Evolutionary conservation across 1,139 yeast genomes (phyloP), one percentile per base, ranked within the genome.

Genomic region (Scheffersomyces lignicola): DNA sequence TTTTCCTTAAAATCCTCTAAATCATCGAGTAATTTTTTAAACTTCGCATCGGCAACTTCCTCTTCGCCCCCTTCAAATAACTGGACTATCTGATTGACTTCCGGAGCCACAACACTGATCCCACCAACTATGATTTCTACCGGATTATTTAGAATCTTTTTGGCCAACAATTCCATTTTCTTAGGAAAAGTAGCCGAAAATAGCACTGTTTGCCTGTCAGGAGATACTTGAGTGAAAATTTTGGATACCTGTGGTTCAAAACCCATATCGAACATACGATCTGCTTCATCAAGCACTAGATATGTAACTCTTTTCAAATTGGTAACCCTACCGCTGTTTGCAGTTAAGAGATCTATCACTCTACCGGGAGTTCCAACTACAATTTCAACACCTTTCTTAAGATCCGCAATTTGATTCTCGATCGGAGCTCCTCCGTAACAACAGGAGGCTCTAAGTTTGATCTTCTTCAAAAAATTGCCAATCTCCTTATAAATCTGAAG

Each of bases 331-430:
- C 97, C 97, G 29, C 78, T 68, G 54, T 92, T 92, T 1, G 95
- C 85, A 1, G 95, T 82, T 18, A 94, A 62, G 29, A 94, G 62
- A 60, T 94, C 99, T 39, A 94, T 92, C 48, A 92, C 76, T 44
- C 99, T 66, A 0, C 99, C 99, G 0, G 99, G 98, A 0, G 99
- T 94, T 3, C 96, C 95, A 10, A 94, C 90, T 2, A 92, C 68
- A 7, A 94, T 73, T 43, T 90, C 90, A 7, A 82, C 80, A 1
- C 95, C 95, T 38, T 79, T 76, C 47, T 86, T 87, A 42, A 90
- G 57, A 16, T 80, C 88, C 3, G 88, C 82, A 31, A 94, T 88
- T 53, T 90, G 97, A 6, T 73, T 69, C 43, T 88, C 87, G 30
- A 92, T 78, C 7, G 88, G 80, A 1, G 95, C 77, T 0, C 98